These are phyloP conservation scores for Coleophoma cylindrospora DNA, from an alignment of 2,329 filamentous ascomycete genomes.

Conservation along the genomic window DNA sequence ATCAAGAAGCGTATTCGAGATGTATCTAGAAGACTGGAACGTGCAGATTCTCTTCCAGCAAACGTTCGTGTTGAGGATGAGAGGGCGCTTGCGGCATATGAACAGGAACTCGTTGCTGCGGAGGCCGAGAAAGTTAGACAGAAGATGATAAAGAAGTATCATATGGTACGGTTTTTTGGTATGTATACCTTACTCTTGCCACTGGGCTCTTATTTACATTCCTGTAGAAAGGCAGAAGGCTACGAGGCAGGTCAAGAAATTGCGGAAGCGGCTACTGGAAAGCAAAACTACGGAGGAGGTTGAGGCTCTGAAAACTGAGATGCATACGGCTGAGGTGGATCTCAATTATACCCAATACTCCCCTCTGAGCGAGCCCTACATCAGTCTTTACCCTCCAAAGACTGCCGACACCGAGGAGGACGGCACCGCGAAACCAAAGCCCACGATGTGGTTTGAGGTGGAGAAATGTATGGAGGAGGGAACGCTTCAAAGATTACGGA, in stretches of 20 bases:
- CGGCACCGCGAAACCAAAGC: conserved; percentile 24
- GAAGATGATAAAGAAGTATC: conserved; percentile 73
- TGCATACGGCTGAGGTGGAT: conserved; percentile 70
- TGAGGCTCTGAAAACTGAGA: conserved; percentile 44
- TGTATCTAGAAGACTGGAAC: conserved; percentile 60
- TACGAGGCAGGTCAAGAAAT: conserved; percentile 58
- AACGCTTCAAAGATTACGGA: conserved; percentile 21
- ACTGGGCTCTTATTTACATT: conserved; percentile 6
- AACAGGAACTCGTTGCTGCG: conserved; percentile 56
- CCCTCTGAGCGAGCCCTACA: conserved; percentile 66
- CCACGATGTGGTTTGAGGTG: conserved; percentile 62
- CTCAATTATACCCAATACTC: conserved; percentile 70
- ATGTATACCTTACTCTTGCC: conserved; percentile 20
- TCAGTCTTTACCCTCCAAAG: conserved; percentile 51
- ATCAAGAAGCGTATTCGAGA: conserved; percentile 69
- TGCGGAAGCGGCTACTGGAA: conserved; percentile 51
- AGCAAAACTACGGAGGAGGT: conserved; percentile 45
- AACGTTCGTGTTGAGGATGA: conserved; percentile 65
- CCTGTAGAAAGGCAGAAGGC: conserved; percentile 67
- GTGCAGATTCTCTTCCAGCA: conserved; percentile 59
- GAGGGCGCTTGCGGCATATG: conserved; percentile 63
- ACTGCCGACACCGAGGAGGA: conserved; percentile 28
- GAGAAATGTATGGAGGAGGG: conserved; percentile 60
- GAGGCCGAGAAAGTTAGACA: conserved; percentile 56
- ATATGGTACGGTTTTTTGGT: conserved; percentile 85